phyloP scores from a whole-genome alignment of 2,329 filamentous ascomycete genomes.

The Scolecobasidium constrictum region DNA sequence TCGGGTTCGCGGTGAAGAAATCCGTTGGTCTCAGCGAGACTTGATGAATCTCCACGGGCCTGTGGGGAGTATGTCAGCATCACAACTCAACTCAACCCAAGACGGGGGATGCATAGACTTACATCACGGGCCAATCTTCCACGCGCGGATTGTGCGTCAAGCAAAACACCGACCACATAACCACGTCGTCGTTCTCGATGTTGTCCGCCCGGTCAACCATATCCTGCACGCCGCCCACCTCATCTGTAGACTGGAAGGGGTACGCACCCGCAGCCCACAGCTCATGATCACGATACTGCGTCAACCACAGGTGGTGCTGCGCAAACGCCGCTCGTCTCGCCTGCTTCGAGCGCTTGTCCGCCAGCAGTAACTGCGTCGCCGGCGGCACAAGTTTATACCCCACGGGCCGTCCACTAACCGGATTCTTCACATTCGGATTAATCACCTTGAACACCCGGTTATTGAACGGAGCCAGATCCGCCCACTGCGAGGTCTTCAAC shows the following conservation, averaged over 20 bases:
- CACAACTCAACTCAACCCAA: no score
- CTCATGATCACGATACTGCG: conserved; percentile 41
- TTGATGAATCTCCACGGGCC: not conserved
- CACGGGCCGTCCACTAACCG: conserved; percentile 32
- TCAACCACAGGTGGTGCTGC: conserved; percentile 43
- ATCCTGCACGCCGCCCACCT: not conserved
- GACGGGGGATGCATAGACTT: no score
- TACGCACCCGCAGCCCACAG: conserved; percentile 35
- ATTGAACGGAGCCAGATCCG: not conserved
- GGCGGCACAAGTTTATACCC: conserved; percentile 38
- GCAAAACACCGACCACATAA: conserved; percentile 21
- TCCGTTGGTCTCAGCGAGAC: not conserved
- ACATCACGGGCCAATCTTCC: conserved; percentile 21
- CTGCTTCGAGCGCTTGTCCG: conserved; percentile 33
- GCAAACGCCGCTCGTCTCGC: conserved; percentile 37
- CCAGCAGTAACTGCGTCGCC: conserved; percentile 39
- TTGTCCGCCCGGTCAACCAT: not conserved
- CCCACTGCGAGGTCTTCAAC: conserved; percentile 20
- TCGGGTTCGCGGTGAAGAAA: not conserved
- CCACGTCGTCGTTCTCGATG: conserved; percentile 13
- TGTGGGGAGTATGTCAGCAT: not conserved
- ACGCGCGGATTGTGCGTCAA: conserved; percentile 20
- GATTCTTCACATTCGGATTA: conserved; percentile 36
- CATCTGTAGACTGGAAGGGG: not conserved
- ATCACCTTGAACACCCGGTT: conserved; percentile 46